Evolutionary conservation across 495 filamentous ascomycete species (phyloP), one percentile per base, ranked within the genome.

Genomic region (Penicillium macrosclerotiorum): DNA sequence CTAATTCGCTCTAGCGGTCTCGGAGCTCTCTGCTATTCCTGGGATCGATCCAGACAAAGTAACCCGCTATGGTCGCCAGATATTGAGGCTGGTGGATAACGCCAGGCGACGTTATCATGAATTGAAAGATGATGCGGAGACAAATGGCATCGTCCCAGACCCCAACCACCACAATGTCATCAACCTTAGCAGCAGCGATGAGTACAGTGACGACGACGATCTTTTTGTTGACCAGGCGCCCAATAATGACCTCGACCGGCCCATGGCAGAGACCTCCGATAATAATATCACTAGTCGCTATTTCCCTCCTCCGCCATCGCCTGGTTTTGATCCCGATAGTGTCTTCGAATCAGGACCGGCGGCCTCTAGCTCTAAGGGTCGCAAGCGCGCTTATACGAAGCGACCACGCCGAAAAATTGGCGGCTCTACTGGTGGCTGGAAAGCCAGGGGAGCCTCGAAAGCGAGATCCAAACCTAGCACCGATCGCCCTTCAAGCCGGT

Each of bases 11-110:
- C 16, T 40, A 71, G 68, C 60, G 30, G 46, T 65, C 29, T 33
- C 52, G n/a, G 71, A 84, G 45, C 82, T 98, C 76, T 67, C 67
- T 26, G 55, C 63, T 4, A 88, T 96, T 44, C 78, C 76, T 0
- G 80, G 79, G 9, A 85, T 95, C 42, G 81, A 89, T 38, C 51
- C 63, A 8, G 81, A 88, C 16, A 88, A 82, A 59, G 86, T 93
- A 17, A 57, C 76, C 5, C 69, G 68, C n/a, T 87, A 86, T 57
- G 90, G 90, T 13, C 65, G 65, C 20, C 65, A 71, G 25, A 85
- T 96, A 41, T 57, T 90, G 8, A 75, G 77, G 8, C 60, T 95
- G 6, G 70, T 93, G 9, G 68, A 68, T 14, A 67, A 76, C 23
- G 77, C 76, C 22, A 72, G 77, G 20, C 49, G 63, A 1, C 68